Evolutionary conservation across 2,329 filamentous ascomycete genomes (phyloP), one percentile per base, ranked within the genome.

Genomic region (Neocucurbitaria cava): DNA sequence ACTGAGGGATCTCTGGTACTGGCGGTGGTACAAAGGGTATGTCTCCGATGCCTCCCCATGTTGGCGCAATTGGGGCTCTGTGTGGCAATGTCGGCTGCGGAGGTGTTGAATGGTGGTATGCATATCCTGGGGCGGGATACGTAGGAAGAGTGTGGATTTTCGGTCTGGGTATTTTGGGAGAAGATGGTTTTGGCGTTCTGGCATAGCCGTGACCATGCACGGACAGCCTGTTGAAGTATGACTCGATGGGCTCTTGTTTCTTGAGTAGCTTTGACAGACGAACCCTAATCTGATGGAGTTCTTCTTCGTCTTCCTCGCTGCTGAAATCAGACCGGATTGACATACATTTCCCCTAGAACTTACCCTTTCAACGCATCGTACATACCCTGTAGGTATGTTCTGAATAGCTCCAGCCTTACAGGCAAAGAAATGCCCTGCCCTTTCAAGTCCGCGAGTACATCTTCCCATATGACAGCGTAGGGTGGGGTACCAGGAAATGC

Each of bases 381-480:
- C 75, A 69, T 71, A 57, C 61, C 82, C 44, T 79, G 72, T 36
- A 86, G 64, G 62, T 84, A 83, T 7, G 74, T 70, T 46, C 79
- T 77, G 65, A 84, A 86, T 56, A 78, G 76, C 28, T 79, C 76
- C 28, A 87, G 68, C 21, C 84, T 78, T 31, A 76, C 72, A 10
- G 74, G 69, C 30, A 87, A 67, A 8, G 77, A 70, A 43, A 79
- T 78, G 3, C 80, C 76, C 63, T 85, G 78, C 11, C 72, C 64
- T 55, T 75, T 77, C 59, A 85, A 79, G 45, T 78, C 77, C 11
- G 73, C 64, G 54, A 77, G 73, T 30, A 85, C 70, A 41, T 81
- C 77, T 33, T 78, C 70, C 84, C 84, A 87, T 24, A 81, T 79
- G 24, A 77, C 72, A 51, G 77, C 75, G 62, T 83, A 83, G 26